A percentile compares a stretch with the other conserved stretches of the same genome.
phyloP scores from a whole-genome alignment of 148 eudicot genomes.

The Silene latifolia region DNA sequence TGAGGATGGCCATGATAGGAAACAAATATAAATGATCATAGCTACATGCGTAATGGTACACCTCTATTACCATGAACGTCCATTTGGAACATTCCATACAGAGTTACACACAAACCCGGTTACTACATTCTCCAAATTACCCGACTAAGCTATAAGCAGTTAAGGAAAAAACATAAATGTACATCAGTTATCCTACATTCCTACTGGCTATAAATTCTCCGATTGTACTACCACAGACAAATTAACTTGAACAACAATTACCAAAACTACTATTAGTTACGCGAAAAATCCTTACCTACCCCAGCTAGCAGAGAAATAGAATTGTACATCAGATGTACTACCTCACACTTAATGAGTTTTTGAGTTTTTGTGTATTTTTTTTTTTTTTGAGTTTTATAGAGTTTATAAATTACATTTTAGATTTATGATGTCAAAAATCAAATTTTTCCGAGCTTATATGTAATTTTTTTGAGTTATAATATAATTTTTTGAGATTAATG shows the following conservation, averaged over 20 bases:
- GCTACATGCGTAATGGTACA: neutral
- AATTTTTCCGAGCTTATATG: too few species aligned
- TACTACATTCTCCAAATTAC: neutral
- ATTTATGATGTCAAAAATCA: too few species aligned
- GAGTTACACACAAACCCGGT: neutral
- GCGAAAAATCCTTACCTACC: neutral
- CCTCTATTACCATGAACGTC: neutral
- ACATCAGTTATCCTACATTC: neutral
- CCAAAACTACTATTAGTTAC: neutral
- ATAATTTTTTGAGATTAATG: too few species aligned
- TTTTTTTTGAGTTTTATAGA: too few species aligned
- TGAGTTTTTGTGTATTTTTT: too few species aligned
- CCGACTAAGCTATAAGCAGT: neutral
- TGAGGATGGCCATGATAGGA: neutral
- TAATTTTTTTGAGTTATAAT: too few species aligned
- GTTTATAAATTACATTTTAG: too few species aligned
- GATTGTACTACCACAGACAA: neutral
- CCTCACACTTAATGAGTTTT: too few species aligned
- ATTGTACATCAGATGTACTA: too few species aligned
- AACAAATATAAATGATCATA: neutral
- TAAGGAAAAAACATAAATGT: neutral
- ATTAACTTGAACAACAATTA: neutral
- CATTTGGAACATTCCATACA: neutral
- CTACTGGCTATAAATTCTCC: neutral
- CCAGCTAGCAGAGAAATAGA: too few species aligned